Evolutionary conservation across 257 asterid genomes (phyloP).

Genomic region (Paulownia fortunei): DNA sequence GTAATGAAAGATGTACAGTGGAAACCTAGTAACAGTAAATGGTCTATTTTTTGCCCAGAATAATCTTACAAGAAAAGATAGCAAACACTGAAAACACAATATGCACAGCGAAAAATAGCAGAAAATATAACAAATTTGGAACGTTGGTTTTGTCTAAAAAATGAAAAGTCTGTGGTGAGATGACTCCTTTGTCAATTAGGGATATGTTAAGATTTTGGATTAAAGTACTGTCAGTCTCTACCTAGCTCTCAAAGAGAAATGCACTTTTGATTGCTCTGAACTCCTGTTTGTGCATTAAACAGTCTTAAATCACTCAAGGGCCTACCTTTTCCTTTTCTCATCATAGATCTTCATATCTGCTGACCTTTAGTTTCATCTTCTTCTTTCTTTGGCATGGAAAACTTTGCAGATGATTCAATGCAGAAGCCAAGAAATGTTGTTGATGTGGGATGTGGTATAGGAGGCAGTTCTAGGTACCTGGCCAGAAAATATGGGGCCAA

Average conservation of each 20-base stretch:
- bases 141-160: not conserved
- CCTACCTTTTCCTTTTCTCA: not conserved
- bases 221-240: not conserved
- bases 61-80: not conserved
- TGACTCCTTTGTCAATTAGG: not conserved
- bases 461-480: constrained; percentile 90
- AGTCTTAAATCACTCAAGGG: not conserved
- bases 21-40: not conserved
- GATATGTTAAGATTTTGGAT: not conserved
- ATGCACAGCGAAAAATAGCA: not conserved
- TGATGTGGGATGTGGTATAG: constrained; percentile 99
- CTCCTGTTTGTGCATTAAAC: not conserved
- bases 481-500: constrained; percentile 76
- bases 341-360: not conserved
- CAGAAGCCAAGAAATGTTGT: constrained; percentile 65
- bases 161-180: not conserved
- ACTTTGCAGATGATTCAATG: constrained; percentile 53
- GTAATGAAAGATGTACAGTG: not conserved
- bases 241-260: not conserved
- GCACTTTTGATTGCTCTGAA: not conserved
- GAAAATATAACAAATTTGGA: not conserved
- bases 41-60: not conserved
- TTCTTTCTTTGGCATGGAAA: not conserved
- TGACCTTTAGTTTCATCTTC: not conserved
- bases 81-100: not conserved